These are phyloP conservation scores for Astraeus odoratus DNA, from an alignment of 768 basidiomycete genomes.

Conservation along the genomic window DNA sequence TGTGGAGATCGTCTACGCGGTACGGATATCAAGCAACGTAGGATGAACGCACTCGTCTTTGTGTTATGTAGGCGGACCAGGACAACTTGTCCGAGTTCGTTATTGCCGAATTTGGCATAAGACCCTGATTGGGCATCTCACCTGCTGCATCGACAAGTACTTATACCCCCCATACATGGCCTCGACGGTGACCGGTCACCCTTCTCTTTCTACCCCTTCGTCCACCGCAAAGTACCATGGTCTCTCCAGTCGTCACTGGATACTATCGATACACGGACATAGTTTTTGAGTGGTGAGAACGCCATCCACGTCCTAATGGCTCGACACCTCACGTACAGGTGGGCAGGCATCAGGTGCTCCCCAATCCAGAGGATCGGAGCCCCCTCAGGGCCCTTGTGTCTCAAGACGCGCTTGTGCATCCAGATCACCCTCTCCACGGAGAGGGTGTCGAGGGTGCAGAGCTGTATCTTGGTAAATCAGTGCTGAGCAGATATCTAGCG, in stretches of 20 bases:
- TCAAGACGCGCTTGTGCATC: constrained; percentile 61
- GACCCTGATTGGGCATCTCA: too few species aligned
- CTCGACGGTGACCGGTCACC: neutral
- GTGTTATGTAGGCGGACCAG: neutral
- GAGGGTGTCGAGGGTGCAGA: constrained; percentile 61
- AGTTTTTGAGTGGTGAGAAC: constrained; percentile 68
- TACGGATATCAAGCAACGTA: neutral
- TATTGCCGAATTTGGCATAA: neutral
- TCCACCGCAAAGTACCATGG: constrained; percentile 15
- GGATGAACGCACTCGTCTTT: neutral
- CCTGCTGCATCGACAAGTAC: neutral
- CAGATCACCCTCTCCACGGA: constrained; percentile 64
- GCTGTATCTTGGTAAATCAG: constrained; percentile 55
- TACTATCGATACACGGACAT: constrained; percentile 85
- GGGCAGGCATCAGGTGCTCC: constrained; percentile 49
- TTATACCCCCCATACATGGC: neutral
- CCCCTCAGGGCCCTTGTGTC: constrained; percentile 69
- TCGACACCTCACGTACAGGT: neutral
- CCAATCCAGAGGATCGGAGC: constrained; percentile 50
- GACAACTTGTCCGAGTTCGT: neutral
- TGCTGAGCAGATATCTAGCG: neutral
- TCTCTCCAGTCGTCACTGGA: constrained; percentile 48
- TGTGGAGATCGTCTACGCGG: neutral
- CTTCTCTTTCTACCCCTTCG: constrained; percentile 8
- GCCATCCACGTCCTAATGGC: neutral